A percentile compares a stretch with the other conserved stretches of the same genome.
Conservation (phyloP, 1,139 yeast species). For the Casaregolazyma suthepensis region DNA sequence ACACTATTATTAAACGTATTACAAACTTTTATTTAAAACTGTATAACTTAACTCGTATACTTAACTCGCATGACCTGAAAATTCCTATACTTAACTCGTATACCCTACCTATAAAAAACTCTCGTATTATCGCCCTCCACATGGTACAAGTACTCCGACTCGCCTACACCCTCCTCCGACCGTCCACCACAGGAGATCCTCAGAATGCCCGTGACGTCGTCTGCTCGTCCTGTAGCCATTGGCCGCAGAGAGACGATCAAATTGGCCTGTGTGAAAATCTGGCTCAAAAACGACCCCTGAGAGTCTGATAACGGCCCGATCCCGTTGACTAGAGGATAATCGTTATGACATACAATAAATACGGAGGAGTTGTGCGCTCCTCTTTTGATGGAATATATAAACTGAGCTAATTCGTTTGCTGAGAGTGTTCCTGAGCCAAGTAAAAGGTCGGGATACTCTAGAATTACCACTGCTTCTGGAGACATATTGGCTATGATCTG, state of each 20-base stretch:
- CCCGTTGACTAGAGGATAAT: conserved; percentile 38
- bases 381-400: conserved; percentile 7
- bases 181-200: conserved; percentile 50
- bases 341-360: conserved; percentile 33
- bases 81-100: too few species aligned
- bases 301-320: conserved; percentile 28
- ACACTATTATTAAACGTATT: too few species aligned
- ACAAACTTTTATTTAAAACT: too few species aligned
- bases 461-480: conserved; percentile 10
- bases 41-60: too few species aligned
- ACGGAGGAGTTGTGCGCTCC: not conserved
- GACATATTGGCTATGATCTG: conserved; percentile 1
- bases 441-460: conserved; percentile 38
- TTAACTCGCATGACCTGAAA: too few species aligned
- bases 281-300: conserved; percentile 43
- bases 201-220: conserved; percentile 71
- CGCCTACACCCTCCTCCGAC: conserved; percentile 36
- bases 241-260: conserved; percentile 54
- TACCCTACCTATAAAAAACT: conserved; percentile 39
- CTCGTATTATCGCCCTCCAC: conserved; percentile 40
- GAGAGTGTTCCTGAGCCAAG: conserved; percentile 13
- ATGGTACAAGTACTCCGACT: conserved; percentile 60
- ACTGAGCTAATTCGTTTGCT: conserved; percentile 9
- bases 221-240: conserved; percentile 72
- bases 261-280: conserved; percentile 46